These are phyloP conservation scores for Phytophthora nicotianae DNA, from an alignment of 352 stramenopile genomes.

Conservation along the genomic window DNA sequence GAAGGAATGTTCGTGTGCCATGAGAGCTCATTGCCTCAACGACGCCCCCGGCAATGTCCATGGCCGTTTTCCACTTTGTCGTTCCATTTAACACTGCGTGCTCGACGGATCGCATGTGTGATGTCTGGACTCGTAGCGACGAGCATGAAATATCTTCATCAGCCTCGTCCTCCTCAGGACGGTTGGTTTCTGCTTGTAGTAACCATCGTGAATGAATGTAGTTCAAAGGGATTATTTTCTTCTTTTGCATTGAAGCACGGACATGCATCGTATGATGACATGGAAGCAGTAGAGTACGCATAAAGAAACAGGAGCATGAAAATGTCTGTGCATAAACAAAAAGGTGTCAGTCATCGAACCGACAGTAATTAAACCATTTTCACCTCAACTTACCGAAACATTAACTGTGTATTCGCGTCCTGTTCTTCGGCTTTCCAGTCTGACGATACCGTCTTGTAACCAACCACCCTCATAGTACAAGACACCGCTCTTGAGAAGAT, in stretches of 20 bases:
- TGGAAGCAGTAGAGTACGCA: neutral
- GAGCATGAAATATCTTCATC: constrained; percentile 6
- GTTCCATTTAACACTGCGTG: constrained; percentile 6
- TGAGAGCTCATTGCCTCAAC: constrained; percentile 2
- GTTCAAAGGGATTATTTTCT: constrained; percentile 5
- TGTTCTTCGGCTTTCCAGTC: too few species aligned
- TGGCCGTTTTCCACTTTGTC: constrained; percentile 4
- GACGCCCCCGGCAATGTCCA: neutral
- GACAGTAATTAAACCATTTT: too few species aligned
- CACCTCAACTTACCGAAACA: too few species aligned
- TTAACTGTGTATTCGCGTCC: neutral
- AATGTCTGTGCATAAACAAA: constrained; percentile 3
- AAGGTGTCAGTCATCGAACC: too few species aligned
- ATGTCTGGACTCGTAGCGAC: neutral
- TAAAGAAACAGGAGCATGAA: constrained; percentile 8
- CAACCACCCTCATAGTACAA: neutral
- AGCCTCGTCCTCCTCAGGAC: constrained; percentile 1
- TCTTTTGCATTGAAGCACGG: neutral
- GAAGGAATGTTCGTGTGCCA: neutral
- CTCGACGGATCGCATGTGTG: neutral
- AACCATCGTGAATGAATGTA: constrained; percentile 10
- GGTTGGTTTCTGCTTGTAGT: constrained; percentile 1
- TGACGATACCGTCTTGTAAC: constrained; percentile 5
- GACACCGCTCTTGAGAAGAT: neutral
- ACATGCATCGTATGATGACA: constrained; percentile 8